Evolutionary conservation across 106 monocot species (phyloP).

Genomic region (Xerophyta viscosa): DNA sequence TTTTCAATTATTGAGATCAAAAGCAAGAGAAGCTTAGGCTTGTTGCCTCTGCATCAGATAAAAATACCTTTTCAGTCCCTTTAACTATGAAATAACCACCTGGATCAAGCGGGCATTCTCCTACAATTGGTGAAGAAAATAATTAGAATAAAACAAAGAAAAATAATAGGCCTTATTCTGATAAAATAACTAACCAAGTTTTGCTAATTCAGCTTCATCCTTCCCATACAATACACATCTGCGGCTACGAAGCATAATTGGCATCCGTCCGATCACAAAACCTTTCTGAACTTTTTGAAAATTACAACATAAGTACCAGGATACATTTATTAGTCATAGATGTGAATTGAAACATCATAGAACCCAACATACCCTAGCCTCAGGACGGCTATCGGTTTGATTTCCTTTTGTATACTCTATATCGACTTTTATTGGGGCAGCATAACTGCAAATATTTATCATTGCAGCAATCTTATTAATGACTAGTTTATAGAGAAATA

Average conservation of each 20-base stretch:
- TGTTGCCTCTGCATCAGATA: too few relatives aligned
- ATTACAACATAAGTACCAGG: not conserved
- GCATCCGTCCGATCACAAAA: conserved; percentile 65
- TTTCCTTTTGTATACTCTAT: conserved; percentile 65
- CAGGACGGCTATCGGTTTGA: conserved; percentile 9
- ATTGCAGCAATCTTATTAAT: not conserved
- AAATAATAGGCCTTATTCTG: not conserved
- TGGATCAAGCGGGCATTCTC: conserved; percentile 98
- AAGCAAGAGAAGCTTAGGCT: not conserved
- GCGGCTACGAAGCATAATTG: conserved; percentile 89
- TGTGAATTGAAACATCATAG: not conserved
- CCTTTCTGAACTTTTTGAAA: conserved; percentile 18
- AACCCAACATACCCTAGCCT: not conserved
- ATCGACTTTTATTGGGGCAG: conserved; percentile 77
- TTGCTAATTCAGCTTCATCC: conserved; percentile 90
- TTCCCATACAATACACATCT: conserved; percentile 65
- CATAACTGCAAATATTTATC: conserved; percentile 35
- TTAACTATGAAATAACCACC: conserved; percentile 94
- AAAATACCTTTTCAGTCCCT: conserved; percentile 85
- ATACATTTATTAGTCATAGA: not conserved
- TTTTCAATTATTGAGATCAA: too few relatives aligned
- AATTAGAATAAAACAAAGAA: not conserved
- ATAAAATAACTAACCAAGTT: conserved; percentile 41
- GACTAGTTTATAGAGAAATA: too few relatives aligned
- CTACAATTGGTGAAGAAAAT: conserved; percentile 15